Evolutionary conservation across 148 eudicot genomes (phyloP), one percentile per base, ranked within the genome.

Genomic region (Chenopodium quinoa): DNA sequence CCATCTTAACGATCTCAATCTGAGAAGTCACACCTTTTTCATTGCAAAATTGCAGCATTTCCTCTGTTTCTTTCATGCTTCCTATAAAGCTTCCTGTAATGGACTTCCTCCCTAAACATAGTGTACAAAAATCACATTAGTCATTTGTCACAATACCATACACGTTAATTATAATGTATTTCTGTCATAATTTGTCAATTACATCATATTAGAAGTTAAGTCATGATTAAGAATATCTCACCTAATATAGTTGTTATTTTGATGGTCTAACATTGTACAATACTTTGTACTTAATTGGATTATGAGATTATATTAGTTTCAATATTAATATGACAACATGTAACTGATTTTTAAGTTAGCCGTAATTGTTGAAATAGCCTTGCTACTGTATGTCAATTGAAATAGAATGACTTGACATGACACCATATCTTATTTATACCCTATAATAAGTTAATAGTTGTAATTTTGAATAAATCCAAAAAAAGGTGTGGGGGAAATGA

Each of bases 1-100:
- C 98, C 96, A 95, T 93, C 77, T 87, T 93, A 78, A 95, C 94
- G 9, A 91, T 79, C 83, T 95, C 98, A 62, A 95, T 91, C 31
- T 85, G 90, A 10, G 96, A 95, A 20, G 85, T 85, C 47, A 95
- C 25, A 2, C 78, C 83, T 81, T 93, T 95, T 3, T 92, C 97
- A 63, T 85, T 89, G 91, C 97, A 95, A 63, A 93, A 95, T 8
- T 90, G 83, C 1, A 95, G 90, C 96, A 92, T 83, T 70, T 95
- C 97, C 64, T 93, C 94, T 19, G 85, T 86, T 88, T 95, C 98
- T 78, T 88, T 92, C 88, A 95, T 92, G 91, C 98, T 93, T 27
- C 98, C 98, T 13, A 95, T 81, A 80, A 95, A 93, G 77, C 89
- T 93, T 47, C 98, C 98, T 1, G 97, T 93, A 20, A 95, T 93